Conservation (phyloP, 345 rosid species). For the Ceriops tagal region DNA sequence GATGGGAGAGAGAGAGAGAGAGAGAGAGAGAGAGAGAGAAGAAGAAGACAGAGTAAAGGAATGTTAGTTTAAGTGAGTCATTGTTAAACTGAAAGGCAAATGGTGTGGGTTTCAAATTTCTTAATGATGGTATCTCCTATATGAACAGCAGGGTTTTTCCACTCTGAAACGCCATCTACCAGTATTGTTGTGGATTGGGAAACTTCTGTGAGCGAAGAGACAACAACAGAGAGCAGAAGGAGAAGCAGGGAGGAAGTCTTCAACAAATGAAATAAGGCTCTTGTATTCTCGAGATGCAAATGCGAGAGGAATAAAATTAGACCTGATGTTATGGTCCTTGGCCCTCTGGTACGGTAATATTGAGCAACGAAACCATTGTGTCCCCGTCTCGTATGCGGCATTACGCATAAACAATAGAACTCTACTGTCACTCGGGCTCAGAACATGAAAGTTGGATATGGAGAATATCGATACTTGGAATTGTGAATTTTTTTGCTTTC, state of each 20-base stretch:
- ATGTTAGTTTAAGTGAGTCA: not conserved
- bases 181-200: slow-evolving; percentile 49
- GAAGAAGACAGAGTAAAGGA: too few relatives aligned
- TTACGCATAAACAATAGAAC: too few relatives aligned
- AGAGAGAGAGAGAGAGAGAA: not conserved
- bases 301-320: not conserved
- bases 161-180: slow-evolving; percentile 66
- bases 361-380: not conserved
- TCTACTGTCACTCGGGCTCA: too few relatives aligned
- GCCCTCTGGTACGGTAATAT: not conserved
- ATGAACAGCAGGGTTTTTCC: slow-evolving; percentile 63
- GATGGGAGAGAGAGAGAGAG: not conserved
- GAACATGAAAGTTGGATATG: too few relatives aligned
- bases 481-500: too few relatives aligned
- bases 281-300: not conserved
- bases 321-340: not conserved
- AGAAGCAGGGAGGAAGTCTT: slow-evolving; percentile 26
- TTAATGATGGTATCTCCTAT: slow-evolving; percentile 72
- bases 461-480: too few relatives aligned
- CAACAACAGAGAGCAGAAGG: slow-evolving; percentile 24
- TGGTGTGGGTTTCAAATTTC: slow-evolving; percentile 15
- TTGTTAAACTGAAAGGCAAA: not conserved
- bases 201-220: slow-evolving; percentile 33
- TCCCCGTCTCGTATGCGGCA: too few relatives aligned
- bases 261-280: slow-evolving; percentile 16